Base-by-base conservation (phyloP, 768 basidiomycete species). In the Agaricus sinodeliciosus region DNA sequence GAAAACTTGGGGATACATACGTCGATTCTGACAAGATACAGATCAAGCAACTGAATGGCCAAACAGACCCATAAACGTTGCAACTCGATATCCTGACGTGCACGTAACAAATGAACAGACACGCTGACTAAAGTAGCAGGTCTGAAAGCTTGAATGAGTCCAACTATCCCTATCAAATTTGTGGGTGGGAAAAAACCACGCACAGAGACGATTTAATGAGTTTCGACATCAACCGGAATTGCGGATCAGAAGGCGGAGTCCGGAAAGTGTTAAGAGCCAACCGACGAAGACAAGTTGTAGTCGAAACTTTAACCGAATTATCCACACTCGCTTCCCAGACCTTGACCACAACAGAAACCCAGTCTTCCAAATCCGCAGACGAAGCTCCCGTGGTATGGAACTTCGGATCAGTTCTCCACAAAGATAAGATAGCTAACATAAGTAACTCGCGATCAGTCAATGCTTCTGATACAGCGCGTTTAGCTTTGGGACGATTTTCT, bases 21-120 rank as follows among this genome's bases (percentile, higher is more conserved):
- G 49, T 77, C 70, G 49, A 69, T 72, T 49, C 72, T 76, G 51
- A 69, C 67, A 4, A 75, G 70, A 56, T 79, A 86, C 0, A 80
- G 65, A 51, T 81, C 80, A 25, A 88, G 63, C 4, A 84, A 62
- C 51, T 83, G 81, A 61, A 80, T 75, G 3, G 81, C 73, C 22
- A 84, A 71, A n/a, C 75, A 68, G 44, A 85, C 79, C 82, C 86
- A 89, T 59, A 89, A 71, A 8, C 82, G 74, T 62, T 90, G 85
- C 1, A 70, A 68, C 43, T 87, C 81, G 4, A 76, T 61, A 56
- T 88, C 84, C 5, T 71, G 70, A 43, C 88, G 72, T n/a, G 78
- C 67, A 51, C 76, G 69, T 35, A 90, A 65, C 16, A 90, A 67
- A 55, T 81, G 82, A 25, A 74, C 77, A 9, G 75, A 72, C 13